Conservation (phyloP, 2,329 filamentous ascomycete genomes). For the Cercospora citrullina region DNA sequence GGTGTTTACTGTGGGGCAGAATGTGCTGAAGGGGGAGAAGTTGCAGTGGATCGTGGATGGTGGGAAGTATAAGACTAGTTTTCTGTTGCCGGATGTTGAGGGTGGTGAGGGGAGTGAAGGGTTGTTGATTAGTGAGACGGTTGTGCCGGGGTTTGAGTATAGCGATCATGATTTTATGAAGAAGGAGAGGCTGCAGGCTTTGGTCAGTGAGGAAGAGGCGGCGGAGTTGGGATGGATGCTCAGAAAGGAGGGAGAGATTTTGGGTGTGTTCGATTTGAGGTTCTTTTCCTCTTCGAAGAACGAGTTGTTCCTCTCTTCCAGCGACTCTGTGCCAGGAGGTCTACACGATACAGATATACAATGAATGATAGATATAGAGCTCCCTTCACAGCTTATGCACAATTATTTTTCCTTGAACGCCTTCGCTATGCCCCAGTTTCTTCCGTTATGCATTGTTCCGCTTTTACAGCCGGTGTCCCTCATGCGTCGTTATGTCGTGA, state of each 20-base stretch:
- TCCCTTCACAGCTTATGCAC: neutral
- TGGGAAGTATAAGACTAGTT: conserved; percentile 66
- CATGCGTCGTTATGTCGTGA: conserved; percentile 7
- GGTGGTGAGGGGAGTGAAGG: conserved; percentile 46
- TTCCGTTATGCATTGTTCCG: conserved; percentile 6
- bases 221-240: conserved; percentile 50
- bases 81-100: conserved; percentile 53
- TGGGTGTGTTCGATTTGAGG: neutral
- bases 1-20: conserved; percentile 62
- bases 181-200: conserved; percentile 49
- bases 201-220: conserved; percentile 55
- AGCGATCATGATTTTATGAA: conserved; percentile 67
- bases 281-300: neutral
- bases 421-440: conserved; percentile 21
- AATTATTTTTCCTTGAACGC: conserved; percentile 15
- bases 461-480: neutral
- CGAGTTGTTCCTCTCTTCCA: no score
- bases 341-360: conserved; percentile 9
- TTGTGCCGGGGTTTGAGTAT: conserved; percentile 68
- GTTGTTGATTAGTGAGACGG: conserved; percentile 67
- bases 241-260: conserved; percentile 30
- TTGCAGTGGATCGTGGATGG: conserved; percentile 68
- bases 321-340: neutral
- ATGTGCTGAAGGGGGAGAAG: conserved; percentile 59
- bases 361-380: neutral